A percentile compares a stretch with the other conserved stretches of the same genome.
Conservation (phyloP, 108 stramenopile genomes). For the Cyclotella sp. region DNA sequence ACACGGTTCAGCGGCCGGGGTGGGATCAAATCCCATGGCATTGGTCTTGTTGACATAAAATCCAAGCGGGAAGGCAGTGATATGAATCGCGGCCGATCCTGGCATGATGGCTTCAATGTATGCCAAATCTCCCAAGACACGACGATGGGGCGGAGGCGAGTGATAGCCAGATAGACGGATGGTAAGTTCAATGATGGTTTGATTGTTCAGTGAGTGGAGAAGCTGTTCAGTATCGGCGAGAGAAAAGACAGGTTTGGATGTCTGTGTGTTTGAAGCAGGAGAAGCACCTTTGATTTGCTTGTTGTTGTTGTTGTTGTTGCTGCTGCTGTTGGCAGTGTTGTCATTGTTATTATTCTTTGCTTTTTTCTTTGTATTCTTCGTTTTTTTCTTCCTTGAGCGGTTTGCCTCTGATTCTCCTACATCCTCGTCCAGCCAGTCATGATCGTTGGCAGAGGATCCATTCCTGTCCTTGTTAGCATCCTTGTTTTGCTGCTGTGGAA, state of each 20-base stretch:
- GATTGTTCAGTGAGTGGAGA: slow-evolving; percentile 64
- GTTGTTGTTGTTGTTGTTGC: slow-evolving; percentile 5
- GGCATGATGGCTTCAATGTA: slow-evolving; percentile 88
- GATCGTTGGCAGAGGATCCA: background rate
- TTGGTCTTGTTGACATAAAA: slow-evolving; percentile 92
- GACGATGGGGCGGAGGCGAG: slow-evolving; percentile 86
- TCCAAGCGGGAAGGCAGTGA: slow-evolving; percentile 86
- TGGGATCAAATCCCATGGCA: slow-evolving; percentile 79
- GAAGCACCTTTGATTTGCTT: background rate
- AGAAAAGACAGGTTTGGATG: slow-evolving; percentile 2
- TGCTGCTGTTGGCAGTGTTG: background rate
- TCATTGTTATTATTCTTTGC: background rate
- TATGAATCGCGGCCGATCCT: slow-evolving; percentile 49
- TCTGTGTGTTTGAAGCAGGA: background rate
- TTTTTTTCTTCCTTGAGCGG: slow-evolving; percentile 56
- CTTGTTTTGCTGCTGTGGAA: slow-evolving; percentile 9
- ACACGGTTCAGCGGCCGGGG: slow-evolving; percentile 73
- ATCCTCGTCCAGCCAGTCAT: slow-evolving; percentile 17
- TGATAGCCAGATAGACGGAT: slow-evolving; percentile 88
- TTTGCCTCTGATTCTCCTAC: slow-evolving; percentile 53
- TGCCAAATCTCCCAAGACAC: slow-evolving; percentile 90
- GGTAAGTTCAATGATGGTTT: slow-evolving; percentile 47
- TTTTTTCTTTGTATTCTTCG: slow-evolving; percentile 22
- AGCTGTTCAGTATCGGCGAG: slow-evolving; percentile 49
- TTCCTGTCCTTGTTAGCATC: slow-evolving; percentile 6